Evolutionary conservation across 129 eudicot genomes (phyloP).

Genomic region (Kitagawia praeruptora): DNA sequence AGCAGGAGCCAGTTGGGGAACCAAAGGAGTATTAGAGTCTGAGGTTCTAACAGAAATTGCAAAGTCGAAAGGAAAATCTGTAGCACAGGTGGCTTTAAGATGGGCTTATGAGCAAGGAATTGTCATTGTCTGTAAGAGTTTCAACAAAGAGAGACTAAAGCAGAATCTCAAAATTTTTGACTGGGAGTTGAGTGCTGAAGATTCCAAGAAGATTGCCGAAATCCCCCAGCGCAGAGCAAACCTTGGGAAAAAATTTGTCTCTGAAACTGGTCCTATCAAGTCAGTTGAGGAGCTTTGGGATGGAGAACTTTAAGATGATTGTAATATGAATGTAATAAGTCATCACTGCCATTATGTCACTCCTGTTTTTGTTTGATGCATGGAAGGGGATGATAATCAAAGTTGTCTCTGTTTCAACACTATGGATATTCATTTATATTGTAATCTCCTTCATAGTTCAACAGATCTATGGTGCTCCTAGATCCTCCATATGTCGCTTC

Average conservation of each 20-base stretch:
- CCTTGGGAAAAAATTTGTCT: no score
- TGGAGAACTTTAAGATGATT: not conserved
- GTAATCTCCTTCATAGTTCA: no score
- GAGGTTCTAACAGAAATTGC: constrained; percentile 18
- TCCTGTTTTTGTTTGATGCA: no score
- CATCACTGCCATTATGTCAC: no score
- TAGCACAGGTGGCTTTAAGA: constrained; percentile 22
- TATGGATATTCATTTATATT: no score
- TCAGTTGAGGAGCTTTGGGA: constrained; percentile 3
- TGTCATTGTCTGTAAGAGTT: constrained; percentile 20
- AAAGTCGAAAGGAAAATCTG: constrained; percentile 14
- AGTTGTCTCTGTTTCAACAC: no score
- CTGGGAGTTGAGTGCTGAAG: constrained; percentile 14
- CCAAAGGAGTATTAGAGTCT: constrained; percentile 15
- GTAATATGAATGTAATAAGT: no score
- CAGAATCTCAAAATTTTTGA: constrained; percentile 19
- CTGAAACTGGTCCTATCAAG: no score
- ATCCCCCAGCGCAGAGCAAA: constrained; percentile 5
- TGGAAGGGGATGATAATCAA: no score
- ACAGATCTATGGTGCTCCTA: no score
- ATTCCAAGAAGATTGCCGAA: constrained; percentile 6
- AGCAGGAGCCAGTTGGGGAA: constrained; percentile 4
- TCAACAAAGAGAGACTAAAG: constrained; percentile 24
- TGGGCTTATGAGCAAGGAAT: constrained; percentile 31
- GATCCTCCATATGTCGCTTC: no score